Base-by-base conservation (phyloP, 1,139 yeast genomes). In the Trichomonascaceae sp. region DNA sequence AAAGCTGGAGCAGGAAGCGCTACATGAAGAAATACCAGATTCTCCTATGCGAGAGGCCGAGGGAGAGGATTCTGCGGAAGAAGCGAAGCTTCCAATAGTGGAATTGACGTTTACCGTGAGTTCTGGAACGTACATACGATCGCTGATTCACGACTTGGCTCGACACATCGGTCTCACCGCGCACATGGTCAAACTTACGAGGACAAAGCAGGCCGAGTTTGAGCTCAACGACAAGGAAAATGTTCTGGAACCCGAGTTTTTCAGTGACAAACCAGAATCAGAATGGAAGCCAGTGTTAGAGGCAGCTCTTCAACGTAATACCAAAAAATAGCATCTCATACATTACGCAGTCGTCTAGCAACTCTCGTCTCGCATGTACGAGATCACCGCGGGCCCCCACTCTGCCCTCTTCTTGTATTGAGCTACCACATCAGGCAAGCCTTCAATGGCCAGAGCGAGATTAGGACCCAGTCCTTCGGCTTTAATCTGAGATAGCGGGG, bases 91-190 rank as follows among this genome's bases (percentile, higher is more conserved):
- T 6, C 95, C 95, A 1, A 46, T 78, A 37, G 48, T 85, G 26
- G 89, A 79, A 47, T 70, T 89, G 44, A 68, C 69, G 9, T 72
- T 93, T 9, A 71, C 73, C 30, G 98, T 89, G 1, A 80, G 95
- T 1, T 84, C 97, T 0, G 99, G 99, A 1, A 89, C 98, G 0
- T 92, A 92, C 49, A 87, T 92, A 33, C 69, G 98, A 44, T 80
- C 96, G 13, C 62, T 92, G 37, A 67, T 89, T 31, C 84, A 93
- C 56, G 98, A 92, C 50, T 67, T 82, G 32, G 97, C 95, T 1
- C 69, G 81, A 41, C 78, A 89, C 0, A 60, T 87, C 51, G 77
- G 77, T 13, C 73, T 87, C 0, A 74, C 85, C 13, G 85, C 94
- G 0, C 87, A 84, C 50, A 87, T 92, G 95, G 94, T 80, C 6